Evolutionary conservation across 2,329 filamentous ascomycete species (phyloP), one percentile per base, ranked within the genome.

Genomic region (Pezicula carpinea): DNA sequence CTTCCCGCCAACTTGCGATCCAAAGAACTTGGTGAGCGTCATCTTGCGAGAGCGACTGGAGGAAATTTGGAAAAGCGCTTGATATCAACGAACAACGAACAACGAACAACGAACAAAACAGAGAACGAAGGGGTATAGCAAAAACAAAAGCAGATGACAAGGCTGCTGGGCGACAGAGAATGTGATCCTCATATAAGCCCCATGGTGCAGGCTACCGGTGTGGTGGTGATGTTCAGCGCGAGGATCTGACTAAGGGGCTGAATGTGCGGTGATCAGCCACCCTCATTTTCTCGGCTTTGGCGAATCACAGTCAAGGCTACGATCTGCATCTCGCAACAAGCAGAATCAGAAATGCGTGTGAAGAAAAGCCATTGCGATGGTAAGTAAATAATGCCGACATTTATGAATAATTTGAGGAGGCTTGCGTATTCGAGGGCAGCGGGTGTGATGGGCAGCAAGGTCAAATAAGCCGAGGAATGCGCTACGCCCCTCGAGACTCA

Each of bases 1-100:
- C 44, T 69, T 63, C 50, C 74, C 77, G 47, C 79, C 79, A 39
- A 81, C 67, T 59, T 83, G 79, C 3, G 77, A 82, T 52, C 73
- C 74, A 57, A 79, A 76, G 64, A 79, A 81, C 43, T 74, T 67
- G 34, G 73, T 80, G 38, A 52, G 18, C n/a, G 49, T 35, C 63
- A 66, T 67, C 13, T 46, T 43, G 5, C 8, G 3, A 15, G 19
- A 17, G n/a, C 14, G 21, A 7, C 15, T 10, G 39, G 22, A 22
- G 39, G 19, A 14, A 22, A 14, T 21, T 3, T 8, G 34, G 19
- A 14, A 22, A 14, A 39, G 6, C n/a, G 34, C 18, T 17, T 5
- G 14, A 18, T 38, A 21, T 17, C 17, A 38, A 18, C 4, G 26
- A 10, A 23, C 5, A 40, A n/a, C n/a, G n/a, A n/a, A n/a, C n/a